A percentile compares a stretch with the other conserved stretches of the same genome.
Conservation (phyloP, 176 grass and related monocot genomes). For the Oryza officinalis region DNA sequence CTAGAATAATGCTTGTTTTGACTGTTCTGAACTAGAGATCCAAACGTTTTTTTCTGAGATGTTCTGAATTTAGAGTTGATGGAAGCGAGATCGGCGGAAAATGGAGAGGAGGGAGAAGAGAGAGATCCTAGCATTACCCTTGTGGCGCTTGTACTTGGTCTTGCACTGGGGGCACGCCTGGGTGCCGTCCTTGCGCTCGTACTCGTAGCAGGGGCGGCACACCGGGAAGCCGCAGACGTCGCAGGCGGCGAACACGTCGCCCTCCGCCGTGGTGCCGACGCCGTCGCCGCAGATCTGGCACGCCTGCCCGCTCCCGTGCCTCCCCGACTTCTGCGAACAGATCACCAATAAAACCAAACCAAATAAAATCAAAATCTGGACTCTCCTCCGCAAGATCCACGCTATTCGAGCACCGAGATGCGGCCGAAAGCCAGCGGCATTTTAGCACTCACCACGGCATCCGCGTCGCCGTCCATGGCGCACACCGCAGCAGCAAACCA, state of each 20-base stretch:
- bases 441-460: conserved; percentile 45
- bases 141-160: conserved; percentile 99
- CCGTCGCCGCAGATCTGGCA: conserved; percentile 99
- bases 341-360: neutral
- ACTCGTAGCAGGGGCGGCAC: conserved; percentile 96
- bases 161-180: conserved; percentile 98
- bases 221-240: conserved; percentile 89
- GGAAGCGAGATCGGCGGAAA: neutral
- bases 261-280: conserved; percentile 78
- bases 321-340: conserved; percentile 64
- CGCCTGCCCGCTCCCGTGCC: conserved; percentile 68
- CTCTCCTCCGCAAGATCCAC: conserved; percentile 14
- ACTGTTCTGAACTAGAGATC: conserved; percentile 19
- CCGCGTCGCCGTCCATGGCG: conserved; percentile 64
- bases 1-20: neutral
- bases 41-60: neutral
- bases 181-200: conserved; percentile 93
- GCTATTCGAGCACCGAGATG: conserved; percentile 4
- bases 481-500: neutral
- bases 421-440: neutral
- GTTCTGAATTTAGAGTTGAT: neutral
- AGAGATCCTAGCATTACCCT: conserved; percentile 45
- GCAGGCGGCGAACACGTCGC: conserved; percentile 93
- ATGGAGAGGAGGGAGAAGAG: neutral
- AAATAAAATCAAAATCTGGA: neutral